Evolutionary conservation across 2,329 filamentous ascomycete species (phyloP), one percentile per base, ranked within the genome.

Genomic region (Fusarium annulatum): DNA sequence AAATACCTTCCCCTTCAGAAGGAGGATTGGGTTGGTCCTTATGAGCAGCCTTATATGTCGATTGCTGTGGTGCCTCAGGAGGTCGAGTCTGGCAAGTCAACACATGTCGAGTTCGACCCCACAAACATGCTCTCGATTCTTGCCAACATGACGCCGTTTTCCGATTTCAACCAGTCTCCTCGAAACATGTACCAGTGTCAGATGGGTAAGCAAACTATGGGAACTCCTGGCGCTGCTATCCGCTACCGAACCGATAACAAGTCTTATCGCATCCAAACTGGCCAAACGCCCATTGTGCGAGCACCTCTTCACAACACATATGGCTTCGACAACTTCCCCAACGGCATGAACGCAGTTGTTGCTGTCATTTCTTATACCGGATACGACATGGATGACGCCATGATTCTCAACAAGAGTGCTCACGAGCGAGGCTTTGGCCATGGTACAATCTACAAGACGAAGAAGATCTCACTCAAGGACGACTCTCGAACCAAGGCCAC

Each of bases 171-270:
- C 84, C 96, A 99, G 83, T 98, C 95, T 19, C 96, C 96, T 3
- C 89, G 96, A 88, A 99, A 99, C 84, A 98, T 98, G 96, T 99
- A 98, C 82, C 94, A 97, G 81, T 98, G 95, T 85, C 96, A 98
- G 87, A 98, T 98, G 96, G 95, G 94, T 85, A 99, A 99, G 82
- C 96, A 99, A 85, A 95, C 96, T 1, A 99, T 99, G 96, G 96
- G 96, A 82, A 98, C 96, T 30, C 95, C 96, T 7, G 95, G 93
- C 65, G 93, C 95, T 12, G 93, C 96, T 5, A 86, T 96, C 72
- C 89, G 91, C 65, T 93, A 97, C 84, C 91, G 96, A 80, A 97
- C 95, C 55, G 96, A 99, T 85, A 98, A 99, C 89, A 99, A 99
- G 85, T 90, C 94, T 77, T 99, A 99, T 84, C 91, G 93, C 72